Conservation (phyloP, 495 filamentous ascomycete species). For the Trichoderma orchidacearum region DNA sequence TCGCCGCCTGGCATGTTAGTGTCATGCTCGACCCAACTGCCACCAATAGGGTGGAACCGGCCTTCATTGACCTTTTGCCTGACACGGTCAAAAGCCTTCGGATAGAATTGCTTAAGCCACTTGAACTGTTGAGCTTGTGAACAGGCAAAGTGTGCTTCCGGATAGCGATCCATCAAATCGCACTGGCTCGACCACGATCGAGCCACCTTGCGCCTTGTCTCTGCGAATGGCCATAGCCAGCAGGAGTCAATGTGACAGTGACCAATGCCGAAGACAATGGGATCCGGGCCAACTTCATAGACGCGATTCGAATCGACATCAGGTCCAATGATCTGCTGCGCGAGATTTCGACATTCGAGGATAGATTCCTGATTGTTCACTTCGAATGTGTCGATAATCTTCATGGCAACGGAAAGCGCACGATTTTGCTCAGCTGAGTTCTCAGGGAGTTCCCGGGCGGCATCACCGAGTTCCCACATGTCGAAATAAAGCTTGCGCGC, state of each 20-base stretch:
- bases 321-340: conserved; percentile 65
- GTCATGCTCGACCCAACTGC: conserved; percentile 98
- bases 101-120: conserved; percentile 86
- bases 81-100: conserved; percentile 75
- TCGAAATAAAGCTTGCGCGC: conserved; percentile 76
- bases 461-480: conserved; percentile 90
- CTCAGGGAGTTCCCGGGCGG: conserved; percentile 63
- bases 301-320: conserved; percentile 72
- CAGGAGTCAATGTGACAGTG: conserved; percentile 97
- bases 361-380: conserved; percentile 67
- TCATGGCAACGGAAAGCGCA: conserved; percentile 68
- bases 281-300: conserved; percentile 58
- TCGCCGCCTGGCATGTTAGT: conserved; percentile 95
- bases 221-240: conserved; percentile 98
- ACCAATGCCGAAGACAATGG: conserved; percentile 76
- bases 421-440: conserved; percentile 79
- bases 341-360: conserved; percentile 64
- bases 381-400: conserved; percentile 82
- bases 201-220: conserved; percentile 94
- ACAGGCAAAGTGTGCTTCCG: conserved; percentile 81
- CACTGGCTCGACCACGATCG: conserved; percentile 95
- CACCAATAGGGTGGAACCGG: conserved; percentile 86
- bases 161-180: conserved; percentile 84
- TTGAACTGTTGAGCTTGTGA: conserved; percentile 97
- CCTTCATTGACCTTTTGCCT: conserved; percentile 82